Base-by-base conservation (phyloP, 768 basidiomycete genomes). In the Suillus ampliporus region DNA sequence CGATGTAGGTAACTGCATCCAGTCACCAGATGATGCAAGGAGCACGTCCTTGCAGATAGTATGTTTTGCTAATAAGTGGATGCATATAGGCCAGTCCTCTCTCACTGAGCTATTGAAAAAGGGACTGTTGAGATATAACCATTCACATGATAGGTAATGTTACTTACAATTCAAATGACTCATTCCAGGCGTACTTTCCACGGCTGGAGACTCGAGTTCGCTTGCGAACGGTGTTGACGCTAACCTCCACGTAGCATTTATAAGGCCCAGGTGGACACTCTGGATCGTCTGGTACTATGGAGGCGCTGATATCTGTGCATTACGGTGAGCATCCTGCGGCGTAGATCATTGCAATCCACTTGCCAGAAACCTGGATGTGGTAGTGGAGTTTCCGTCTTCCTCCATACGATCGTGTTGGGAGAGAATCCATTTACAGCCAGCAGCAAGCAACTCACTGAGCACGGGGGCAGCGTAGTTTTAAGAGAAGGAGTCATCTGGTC, bases 161-260 rank as follows among this genome's bases (percentile, higher is more conserved):
- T 10, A 10, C 54, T 56, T 41, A 56, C 54, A 56, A 56, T 56
- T 56, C 54, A 21, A 56, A 40, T 28, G 54, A 19, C 54, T 56
- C 54, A 19, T 56, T 41, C 54, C 54, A 56, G 23, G 26, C 26
- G 38, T 56, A 56, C 38, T 56, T 26, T 40, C 54, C 54, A 6
- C 11, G 23, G 38, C 17, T 5, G 17, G 54, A 56, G 5, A 56
- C 54, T 19, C 23, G 54, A 3, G 54, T 40, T 40, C 54, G 54
- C 38, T 40, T 40, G 38, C 54, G 54, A 56, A 56, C 38, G 40
- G 37, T 26, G 23, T 19, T 17, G 17, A 40, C 54, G 3, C 54
- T 38, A 23, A 56, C 38, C 19, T 40, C 26, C 54, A 56, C 38
- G 17, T 56, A 56, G 23, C 54, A 56, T 56, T 13, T 56, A 19